Percentiles rank a stretch among this genome's conserved stretches.
phyloP scores from a whole-genome alignment of 2,329 filamentous ascomycete genomes.

The Cladophialophora carrionii region DNA sequence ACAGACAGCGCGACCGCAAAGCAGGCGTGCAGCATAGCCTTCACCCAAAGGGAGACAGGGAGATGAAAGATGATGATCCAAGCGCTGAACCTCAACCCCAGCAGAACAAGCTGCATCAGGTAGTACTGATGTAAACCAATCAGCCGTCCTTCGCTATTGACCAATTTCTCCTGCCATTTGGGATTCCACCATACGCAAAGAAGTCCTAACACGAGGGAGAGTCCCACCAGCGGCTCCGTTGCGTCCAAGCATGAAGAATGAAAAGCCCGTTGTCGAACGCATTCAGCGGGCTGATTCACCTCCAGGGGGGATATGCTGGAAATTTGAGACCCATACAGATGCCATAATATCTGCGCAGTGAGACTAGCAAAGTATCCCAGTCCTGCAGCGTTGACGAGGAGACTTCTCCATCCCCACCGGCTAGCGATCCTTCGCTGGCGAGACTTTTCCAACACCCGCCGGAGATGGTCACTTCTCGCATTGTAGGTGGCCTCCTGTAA shows the following conservation, averaged over 20 bases:
- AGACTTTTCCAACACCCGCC: slow-evolving; percentile 72
- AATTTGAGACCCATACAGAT: slow-evolving; percentile 44
- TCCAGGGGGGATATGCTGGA: slow-evolving; percentile 26
- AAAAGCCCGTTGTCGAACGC: slow-evolving; percentile 17
- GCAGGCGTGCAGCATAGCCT: slow-evolving; percentile 41
- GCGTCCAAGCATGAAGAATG: slow-evolving; percentile 26
- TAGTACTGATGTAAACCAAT: slow-evolving; percentile 52
- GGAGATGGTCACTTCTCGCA: slow-evolving; percentile 79
- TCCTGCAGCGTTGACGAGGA: slow-evolving; percentile 50
- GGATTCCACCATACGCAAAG: slow-evolving; percentile 57
- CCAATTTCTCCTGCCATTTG: slow-evolving; percentile 50
- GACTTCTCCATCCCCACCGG: slow-evolving; percentile 50
- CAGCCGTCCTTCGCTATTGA: slow-evolving; percentile 48
- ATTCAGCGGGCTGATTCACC: slow-evolving; percentile 26
- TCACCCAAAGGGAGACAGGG: slow-evolving; percentile 14
- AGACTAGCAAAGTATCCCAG: slow-evolving; percentile 50
- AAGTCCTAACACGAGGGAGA: slow-evolving; percentile 48
- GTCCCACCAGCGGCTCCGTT: slow-evolving; percentile 28
- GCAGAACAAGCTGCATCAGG: slow-evolving; percentile 50
- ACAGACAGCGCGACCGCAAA: slow-evolving; percentile 47
- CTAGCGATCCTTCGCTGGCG: slow-evolving; percentile 45
- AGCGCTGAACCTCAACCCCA: slow-evolving; percentile 50
- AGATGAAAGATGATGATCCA: slow-evolving; percentile 46
- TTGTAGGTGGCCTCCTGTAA: slow-evolving; percentile 75
- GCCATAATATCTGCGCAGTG: slow-evolving; percentile 50